Evolutionary conservation across 73 alveolate species (phyloP), one percentile per base, ranked within the genome.

Genomic region (Paramecium tetraurelia): DNA sequence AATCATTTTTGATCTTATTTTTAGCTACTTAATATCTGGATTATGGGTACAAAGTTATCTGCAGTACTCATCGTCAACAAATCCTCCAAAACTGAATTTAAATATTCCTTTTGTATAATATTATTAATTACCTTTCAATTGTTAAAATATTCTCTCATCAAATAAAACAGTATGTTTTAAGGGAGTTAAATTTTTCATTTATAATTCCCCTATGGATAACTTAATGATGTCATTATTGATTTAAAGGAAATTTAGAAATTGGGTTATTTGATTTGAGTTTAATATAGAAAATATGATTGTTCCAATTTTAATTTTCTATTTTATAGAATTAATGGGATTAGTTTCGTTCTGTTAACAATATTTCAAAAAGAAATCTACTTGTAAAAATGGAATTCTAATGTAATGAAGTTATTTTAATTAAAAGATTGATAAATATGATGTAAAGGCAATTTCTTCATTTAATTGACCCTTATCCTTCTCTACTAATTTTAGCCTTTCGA

Each of bases 1-100:
- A 38, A 72, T 72, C 35, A 36, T 12, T 38, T 38, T 72, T 72
- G 86, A 72, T 72, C 86, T 72, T 4, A 72, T 72, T 72, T 72
- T 72, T 1, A 72, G 27, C n/a, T 40, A 12, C 20, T 36, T 36
- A 36, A 72, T 72, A 14, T 72, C 59, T 12, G 46, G 40, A 72
- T 72, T 72, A n/a, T 72, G 18, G 9, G 31, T 35, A 18, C 86
- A 36, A 8, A 72, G 24, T 72, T 72, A 16, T 72, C 31, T 72
- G 35, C 86, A 72, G 40, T 36, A 72, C 16, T 72, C 57, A 36
- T 72, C 86, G 16, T 72, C 86, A 8, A 36, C 86, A 18, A 72
- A 72, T 33, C 59, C 57, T 16, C 86, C 86, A 16, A 72, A 36
- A 72, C 59, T 36, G 33, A 72, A 72, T n/a, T 72, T 29, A 5